Evolutionary conservation across 371 early-diverging fungal species (phyloP).

Genomic region (Haplosporangium sp.): DNA sequence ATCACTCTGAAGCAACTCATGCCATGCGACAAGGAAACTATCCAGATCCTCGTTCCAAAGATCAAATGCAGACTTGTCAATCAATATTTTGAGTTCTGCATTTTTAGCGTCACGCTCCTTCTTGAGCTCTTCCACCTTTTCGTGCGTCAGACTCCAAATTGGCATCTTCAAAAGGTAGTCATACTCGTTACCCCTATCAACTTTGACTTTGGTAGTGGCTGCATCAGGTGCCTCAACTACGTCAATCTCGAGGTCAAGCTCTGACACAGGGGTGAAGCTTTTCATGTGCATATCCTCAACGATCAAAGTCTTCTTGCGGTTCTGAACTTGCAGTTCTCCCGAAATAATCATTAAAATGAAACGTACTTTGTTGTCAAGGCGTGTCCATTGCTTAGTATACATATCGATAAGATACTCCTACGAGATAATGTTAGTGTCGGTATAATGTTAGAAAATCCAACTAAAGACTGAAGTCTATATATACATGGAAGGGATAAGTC

Average conservation of each 20-base stretch:
- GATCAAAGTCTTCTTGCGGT: conserved; percentile 88
- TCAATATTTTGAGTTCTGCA: conserved; percentile 77
- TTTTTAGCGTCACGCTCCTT: conserved; percentile 80
- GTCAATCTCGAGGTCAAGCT: conserved; percentile 56
- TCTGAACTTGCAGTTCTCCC: conserved; percentile 86
- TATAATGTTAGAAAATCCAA: not conserved
- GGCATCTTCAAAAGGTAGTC: conserved; percentile 97
- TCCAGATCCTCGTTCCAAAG: conserved; percentile 96
- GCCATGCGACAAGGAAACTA: conserved; percentile 80
- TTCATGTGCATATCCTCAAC: conserved; percentile 82
- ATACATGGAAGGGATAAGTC: not conserved
- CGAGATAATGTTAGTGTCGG: not conserved
- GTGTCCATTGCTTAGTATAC: conserved; percentile 80
- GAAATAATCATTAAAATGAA: conserved; percentile 96
- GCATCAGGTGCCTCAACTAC: conserved; percentile 61
- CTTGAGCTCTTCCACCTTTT: conserved; percentile 90
- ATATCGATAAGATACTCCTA: conserved; percentile 78
- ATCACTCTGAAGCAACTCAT: conserved; percentile 59
- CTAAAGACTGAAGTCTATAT: not conserved
- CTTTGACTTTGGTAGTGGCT: conserved; percentile 59
- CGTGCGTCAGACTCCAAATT: conserved; percentile 92
- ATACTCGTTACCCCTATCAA: conserved; percentile 69
- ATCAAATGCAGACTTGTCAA: conserved; percentile 77
- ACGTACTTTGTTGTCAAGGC: conserved; percentile 92
- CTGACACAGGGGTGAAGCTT: conserved; percentile 77